phyloP scores from a whole-genome alignment of 2,329 filamentous ascomycete genomes.

The Monosporascus sp. region DNA sequence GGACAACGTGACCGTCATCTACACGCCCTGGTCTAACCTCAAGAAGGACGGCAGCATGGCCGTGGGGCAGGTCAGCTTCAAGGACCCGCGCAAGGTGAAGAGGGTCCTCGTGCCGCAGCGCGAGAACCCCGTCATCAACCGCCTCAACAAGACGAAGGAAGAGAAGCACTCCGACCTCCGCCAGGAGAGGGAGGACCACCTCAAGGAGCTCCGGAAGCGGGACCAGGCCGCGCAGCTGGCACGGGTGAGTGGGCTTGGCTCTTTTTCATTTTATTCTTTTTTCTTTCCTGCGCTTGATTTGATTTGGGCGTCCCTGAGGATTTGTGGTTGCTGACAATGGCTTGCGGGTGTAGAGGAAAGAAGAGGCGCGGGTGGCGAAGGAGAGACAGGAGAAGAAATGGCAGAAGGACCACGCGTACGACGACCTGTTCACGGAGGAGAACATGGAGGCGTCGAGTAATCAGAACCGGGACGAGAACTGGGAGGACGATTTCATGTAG shows the following conservation, averaged over 20 bases:
- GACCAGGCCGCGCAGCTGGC: conserved; percentile 61
- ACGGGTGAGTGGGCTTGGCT: conserved; percentile 44
- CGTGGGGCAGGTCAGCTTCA: conserved; percentile 89
- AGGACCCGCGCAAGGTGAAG: conserved; percentile 81
- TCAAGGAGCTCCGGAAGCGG: conserved; percentile 65
- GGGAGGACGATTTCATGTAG: conserved; percentile 92
- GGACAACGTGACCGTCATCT: conserved; percentile 93
- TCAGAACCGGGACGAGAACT: conserved; percentile 72
- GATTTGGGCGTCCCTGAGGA: no score
- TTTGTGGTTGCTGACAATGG: no score
- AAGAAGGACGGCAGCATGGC: conserved; percentile 96
- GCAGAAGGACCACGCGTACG: conserved; percentile 97
- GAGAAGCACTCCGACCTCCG: conserved; percentile 82
- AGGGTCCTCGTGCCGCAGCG: conserved; percentile 73
- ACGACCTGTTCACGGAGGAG: conserved; percentile 83
- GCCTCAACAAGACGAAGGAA: conserved; percentile 93
- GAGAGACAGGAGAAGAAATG: conserved; percentile 86
- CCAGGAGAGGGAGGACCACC: conserved; percentile 73
- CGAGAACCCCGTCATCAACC: conserved; percentile 89
- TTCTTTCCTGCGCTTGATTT: neutral
- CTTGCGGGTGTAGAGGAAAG: conserved; percentile 56
- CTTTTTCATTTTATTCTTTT: neutral
- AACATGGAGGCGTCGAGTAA: conserved; percentile 76
- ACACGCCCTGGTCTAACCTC: conserved; percentile 96
- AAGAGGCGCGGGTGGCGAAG: conserved; percentile 67